Evolutionary conservation across 2,329 filamentous ascomycete genomes (phyloP).

Genomic region (Aspergillus unguis): DNA sequence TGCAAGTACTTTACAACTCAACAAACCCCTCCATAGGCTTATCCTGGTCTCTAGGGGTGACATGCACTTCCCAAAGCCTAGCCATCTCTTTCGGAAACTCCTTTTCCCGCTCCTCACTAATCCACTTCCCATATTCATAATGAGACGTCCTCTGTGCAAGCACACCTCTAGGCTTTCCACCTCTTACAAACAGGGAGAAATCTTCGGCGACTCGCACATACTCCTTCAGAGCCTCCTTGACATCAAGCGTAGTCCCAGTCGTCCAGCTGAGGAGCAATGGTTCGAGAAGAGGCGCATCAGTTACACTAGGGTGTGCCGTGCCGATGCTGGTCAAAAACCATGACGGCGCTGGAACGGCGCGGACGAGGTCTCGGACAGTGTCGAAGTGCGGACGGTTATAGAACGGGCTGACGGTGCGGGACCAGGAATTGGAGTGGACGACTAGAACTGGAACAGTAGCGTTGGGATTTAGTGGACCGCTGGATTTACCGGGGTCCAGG

Average conservation of each 20-base stretch:
- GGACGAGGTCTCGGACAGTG: conserved; percentile 4
- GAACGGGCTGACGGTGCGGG: conserved; percentile 4
- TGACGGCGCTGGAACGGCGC: conserved; percentile 4
- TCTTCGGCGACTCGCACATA: conserved; percentile 3
- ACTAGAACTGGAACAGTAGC: conserved; percentile 4
- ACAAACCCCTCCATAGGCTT: neutral
- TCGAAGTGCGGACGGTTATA: conserved; percentile 8
- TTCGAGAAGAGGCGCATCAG: conserved; percentile 2
- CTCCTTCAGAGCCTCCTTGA: neutral
- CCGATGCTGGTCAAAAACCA: conserved; percentile 8
- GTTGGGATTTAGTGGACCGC: conserved; percentile 7
- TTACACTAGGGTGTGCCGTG: conserved; percentile 6
- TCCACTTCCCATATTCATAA: neutral
- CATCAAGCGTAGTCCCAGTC: neutral
- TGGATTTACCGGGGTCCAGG: conserved; percentile 6
- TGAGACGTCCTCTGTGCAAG: conserved; percentile 4
- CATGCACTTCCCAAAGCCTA: conserved; percentile 4
- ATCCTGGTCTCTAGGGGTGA: conserved; percentile 2
- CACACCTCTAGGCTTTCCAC: neutral
- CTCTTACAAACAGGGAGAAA: neutral
- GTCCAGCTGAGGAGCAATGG: conserved; percentile 4
- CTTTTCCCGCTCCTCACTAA: conserved; percentile 2
- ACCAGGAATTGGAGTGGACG: conserved; percentile 9
- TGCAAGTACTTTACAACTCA: neutral
- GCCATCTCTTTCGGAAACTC: conserved; percentile 4